These are phyloP conservation scores for Lanmaoa pseudosensibilis DNA, from an alignment of 768 basidiomycete species.

Conservation along the genomic window DNA sequence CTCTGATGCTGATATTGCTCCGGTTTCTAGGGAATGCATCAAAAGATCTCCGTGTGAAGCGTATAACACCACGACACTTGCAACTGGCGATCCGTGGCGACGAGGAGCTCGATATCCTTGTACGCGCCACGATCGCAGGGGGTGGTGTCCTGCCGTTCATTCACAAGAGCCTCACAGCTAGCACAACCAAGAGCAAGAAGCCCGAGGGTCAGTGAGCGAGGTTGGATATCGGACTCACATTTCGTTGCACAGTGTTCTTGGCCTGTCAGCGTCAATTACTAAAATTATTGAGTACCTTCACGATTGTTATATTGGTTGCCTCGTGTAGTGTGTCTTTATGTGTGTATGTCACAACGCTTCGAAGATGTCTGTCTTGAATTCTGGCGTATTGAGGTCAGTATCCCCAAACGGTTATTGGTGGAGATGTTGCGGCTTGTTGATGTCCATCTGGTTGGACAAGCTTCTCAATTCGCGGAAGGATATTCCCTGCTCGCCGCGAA, in stretches of 20 bases:
- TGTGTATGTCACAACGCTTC: constrained; percentile 7
- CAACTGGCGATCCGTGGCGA: constrained; percentile 97
- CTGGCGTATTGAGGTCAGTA: neutral
- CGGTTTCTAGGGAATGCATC: constrained; percentile 79
- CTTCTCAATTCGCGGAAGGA: too few species aligned
- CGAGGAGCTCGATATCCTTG: constrained; percentile 94
- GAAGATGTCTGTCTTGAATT: neutral
- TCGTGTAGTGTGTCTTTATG: constrained; percentile 14
- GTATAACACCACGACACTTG: constrained; percentile 93
- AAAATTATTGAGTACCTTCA: constrained; percentile 21
- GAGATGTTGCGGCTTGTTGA: neutral
- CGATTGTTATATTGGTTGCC: constrained; percentile 6
- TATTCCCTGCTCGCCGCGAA: neutral
- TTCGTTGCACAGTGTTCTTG: constrained; percentile 6
- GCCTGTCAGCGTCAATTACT: neutral
- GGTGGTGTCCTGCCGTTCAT: constrained; percentile 88
- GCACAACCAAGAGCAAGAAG: constrained; percentile 50
- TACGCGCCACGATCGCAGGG: constrained; percentile 91
- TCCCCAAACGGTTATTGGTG: neutral
- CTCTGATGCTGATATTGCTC: neutral
- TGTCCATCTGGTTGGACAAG: neutral
- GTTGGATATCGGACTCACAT: neutral
- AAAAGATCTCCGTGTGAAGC: constrained; percentile 95
- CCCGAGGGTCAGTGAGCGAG: constrained; percentile 32
- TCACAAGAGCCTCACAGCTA: constrained; percentile 73